phyloP scores from a whole-genome alignment of 1,284 basidiomycete species.

The Rhodotorula sp. region DNA sequence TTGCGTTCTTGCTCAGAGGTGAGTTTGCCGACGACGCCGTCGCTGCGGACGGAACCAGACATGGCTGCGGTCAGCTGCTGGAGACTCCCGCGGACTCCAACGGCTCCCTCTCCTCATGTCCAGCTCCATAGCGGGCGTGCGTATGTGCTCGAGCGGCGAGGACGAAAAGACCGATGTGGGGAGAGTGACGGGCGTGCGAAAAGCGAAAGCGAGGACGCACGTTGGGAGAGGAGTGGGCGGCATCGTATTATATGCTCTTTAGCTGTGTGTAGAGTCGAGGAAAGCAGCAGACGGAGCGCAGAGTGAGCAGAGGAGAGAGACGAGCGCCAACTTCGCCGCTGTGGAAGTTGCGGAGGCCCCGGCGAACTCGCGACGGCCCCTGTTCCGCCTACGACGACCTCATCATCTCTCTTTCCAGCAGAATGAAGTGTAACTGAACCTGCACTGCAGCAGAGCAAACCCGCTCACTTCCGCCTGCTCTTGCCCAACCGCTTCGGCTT shows the following conservation, averaged over 20 bases:
- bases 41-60: not conserved
- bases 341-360: not conserved
- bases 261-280: not conserved
- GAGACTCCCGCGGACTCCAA: too few relatives aligned
- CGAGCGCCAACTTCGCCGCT: not conserved
- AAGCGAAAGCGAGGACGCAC: constrained; percentile 1
- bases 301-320: not conserved
- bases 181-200: not conserved
- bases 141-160: not conserved
- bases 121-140: not conserved
- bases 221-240: constrained; percentile 15
- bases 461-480: not conserved
- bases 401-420: not conserved
- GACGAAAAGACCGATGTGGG: not conserved
- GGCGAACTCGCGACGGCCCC: not conserved
- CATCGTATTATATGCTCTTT: not conserved
- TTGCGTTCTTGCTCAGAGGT: constrained; percentile 45
- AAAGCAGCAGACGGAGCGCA: not conserved
- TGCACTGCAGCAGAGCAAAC: not conserved
- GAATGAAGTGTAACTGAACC: not conserved
- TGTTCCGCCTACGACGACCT: not conserved
- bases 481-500: constrained; percentile 1
- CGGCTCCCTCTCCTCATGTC: too few relatives aligned
- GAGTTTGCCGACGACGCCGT: constrained; percentile 46
- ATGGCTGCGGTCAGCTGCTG: not conserved